Base-by-base conservation (phyloP, 805 yeast genomes). In the Hanseniaspora clermontiae region DNA sequence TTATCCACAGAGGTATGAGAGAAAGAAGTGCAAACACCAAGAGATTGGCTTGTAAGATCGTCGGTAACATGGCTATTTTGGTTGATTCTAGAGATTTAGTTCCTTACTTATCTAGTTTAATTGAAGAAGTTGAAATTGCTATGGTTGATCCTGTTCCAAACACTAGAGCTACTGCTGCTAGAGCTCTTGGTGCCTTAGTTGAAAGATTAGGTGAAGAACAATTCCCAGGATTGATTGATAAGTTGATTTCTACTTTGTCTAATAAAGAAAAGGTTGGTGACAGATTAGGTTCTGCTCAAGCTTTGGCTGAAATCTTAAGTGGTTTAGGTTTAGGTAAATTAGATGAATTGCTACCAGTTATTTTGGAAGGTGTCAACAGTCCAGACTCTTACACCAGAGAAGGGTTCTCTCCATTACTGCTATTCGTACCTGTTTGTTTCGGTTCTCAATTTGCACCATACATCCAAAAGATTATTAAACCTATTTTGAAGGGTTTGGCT, bases 101-200 rank as follows among this genome's bases (percentile, higher is more conserved):
- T 52, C 97, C 96, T 29, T 93, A 93, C 70, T 73, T 93, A 64
- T 78, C 81, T 24, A 79, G 81, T 45, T 75, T 93, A 62, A 83
- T 91, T 46, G 76, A 81, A 11, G 96, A 89, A 63, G 78, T 93
- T 59, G 95, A 93, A 68, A 75, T 79, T 45, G 95, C 97, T 6
- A 91, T 93, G 95, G 96, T 95, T 51, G 99, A 93, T 63, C 98
- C 98, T 1, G 98, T 93, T 53, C 96, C 97, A 36, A 87, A 82
- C 43, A 93, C 99, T 0, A 81, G 97, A 68, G 95, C 97, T 1
- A 93, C 96, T 20, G 97, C 97, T 27, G 90, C 97, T 20, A 82
- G 97, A 70, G 98, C 98, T 0, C 73, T 93, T 52, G 99, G 99
- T 62, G 88, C 97, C 0, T 75, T 93, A 60, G 96, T 95, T 49